Conservation (phyloP, 768 basidiomycete species). For the Xanthoconium stramineum region DNA sequence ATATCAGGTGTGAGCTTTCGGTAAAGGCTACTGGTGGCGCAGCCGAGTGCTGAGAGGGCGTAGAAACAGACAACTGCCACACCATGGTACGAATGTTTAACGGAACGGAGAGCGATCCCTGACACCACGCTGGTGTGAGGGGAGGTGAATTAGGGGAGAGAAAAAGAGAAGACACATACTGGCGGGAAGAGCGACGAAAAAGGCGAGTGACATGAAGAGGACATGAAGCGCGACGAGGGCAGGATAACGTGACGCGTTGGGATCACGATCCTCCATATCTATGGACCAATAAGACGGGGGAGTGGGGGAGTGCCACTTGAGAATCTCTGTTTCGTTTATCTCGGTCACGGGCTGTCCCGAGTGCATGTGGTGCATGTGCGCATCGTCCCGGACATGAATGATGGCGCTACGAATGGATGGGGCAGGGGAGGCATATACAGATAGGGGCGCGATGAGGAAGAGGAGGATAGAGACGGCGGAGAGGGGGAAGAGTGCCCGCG, state of each 20-base stretch:
- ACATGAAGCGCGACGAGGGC: constrained; percentile 71
- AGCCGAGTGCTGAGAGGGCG: constrained; percentile 56
- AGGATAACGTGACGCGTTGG: constrained; percentile 49
- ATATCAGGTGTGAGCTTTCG: constrained; percentile 78
- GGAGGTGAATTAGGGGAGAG: neutral
- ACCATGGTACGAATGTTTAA: constrained; percentile 63
- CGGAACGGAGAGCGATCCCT: constrained; percentile 82
- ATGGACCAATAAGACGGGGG: constrained; percentile 82
- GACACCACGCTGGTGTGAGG: neutral
- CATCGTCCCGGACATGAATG: constrained; percentile 26
- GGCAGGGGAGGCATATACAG: constrained; percentile 11
- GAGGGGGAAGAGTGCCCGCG: neutral
- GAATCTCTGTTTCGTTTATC: constrained; percentile 77
- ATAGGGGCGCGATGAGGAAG: constrained; percentile 18
- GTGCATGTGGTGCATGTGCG: constrained; percentile 43
- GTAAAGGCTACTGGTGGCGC: constrained; percentile 68
- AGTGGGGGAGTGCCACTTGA: constrained; percentile 60
- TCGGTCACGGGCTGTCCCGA: constrained; percentile 49
- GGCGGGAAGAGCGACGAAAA: constrained; percentile 78
- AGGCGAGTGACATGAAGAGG: constrained; percentile 72
- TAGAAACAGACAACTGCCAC: constrained; percentile 64
- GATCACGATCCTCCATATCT: constrained; percentile 60
- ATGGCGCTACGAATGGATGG: neutral
- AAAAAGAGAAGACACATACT: constrained; percentile 44
- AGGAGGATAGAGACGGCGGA: constrained; percentile 6